A percentile compares a stretch with the other conserved stretches of the same genome.
Evolutionary conservation across 228 moss, liverwort and hornwort species (phyloP).

Genomic region (Sphagnum fallax): DNA sequence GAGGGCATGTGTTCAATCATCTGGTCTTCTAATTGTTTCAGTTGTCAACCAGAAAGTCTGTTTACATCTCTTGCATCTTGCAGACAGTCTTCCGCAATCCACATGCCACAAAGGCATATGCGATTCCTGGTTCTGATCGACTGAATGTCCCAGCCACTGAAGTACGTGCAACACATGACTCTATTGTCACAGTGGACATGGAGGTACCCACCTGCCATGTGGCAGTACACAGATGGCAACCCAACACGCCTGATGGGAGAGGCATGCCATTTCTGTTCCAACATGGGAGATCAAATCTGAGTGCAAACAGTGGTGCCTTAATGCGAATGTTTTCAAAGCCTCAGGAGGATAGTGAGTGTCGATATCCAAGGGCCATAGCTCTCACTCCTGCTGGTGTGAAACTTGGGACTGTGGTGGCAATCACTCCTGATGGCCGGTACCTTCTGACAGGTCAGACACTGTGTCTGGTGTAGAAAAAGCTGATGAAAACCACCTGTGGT

Average conservation of each 20-base stretch:
- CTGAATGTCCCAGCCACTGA: conserved; percentile 75
- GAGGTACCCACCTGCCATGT: conserved; percentile 79
- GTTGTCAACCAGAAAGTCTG: too few species aligned
- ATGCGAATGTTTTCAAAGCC: conserved; percentile 77
- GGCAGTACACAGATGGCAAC: conserved; percentile 80
- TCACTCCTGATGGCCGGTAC: conserved; percentile 74
- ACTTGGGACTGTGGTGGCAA: conserved; percentile 48
- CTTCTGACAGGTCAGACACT: conserved; percentile 56
- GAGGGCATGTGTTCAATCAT: too few species aligned
- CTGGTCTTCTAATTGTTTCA: too few species aligned
- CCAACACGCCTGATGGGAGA: conserved; percentile 82
- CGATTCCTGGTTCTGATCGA: conserved; percentile 65
- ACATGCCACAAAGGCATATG: conserved; percentile 70
- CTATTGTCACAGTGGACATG: conserved; percentile 71
- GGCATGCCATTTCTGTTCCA: conserved; percentile 81
- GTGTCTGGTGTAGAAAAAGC: background rate
- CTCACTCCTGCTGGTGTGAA: conserved; percentile 52
- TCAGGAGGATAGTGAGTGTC: conserved; percentile 37
- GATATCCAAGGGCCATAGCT: conserved; percentile 66
- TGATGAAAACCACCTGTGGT: background rate
- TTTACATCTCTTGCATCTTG: conserved; percentile 6
- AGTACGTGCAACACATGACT: conserved; percentile 60
- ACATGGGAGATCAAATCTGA: conserved; percentile 55
- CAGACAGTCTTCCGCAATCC: conserved; percentile 89
- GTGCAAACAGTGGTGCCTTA: conserved; percentile 59